phyloP scores from a whole-genome alignment of 345 rosid genomes.

The Mallotus nudiflorus region DNA sequence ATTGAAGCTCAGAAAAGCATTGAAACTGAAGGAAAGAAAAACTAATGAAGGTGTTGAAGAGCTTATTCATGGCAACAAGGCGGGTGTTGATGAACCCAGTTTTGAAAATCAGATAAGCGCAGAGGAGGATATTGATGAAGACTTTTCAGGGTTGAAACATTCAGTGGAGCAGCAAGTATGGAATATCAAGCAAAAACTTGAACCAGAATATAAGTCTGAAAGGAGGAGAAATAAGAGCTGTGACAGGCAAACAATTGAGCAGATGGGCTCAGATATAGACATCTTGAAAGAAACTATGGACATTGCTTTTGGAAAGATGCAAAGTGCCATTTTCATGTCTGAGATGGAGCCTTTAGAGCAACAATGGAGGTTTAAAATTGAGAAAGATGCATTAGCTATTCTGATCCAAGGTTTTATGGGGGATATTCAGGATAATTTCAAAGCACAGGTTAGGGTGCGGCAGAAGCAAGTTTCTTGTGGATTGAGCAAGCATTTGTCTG shows the following conservation, averaged over 20 bases:
- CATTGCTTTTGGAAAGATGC: slow-evolving; percentile 81
- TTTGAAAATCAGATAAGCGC: slow-evolving; percentile 21
- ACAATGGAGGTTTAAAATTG: slow-evolving; percentile 62
- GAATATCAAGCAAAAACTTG: slow-evolving; percentile 68
- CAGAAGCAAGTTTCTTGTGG: slow-evolving; percentile 33
- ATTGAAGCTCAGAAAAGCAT: slow-evolving; percentile 49
- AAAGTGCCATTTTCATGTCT: slow-evolving; percentile 56
- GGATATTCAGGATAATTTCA: slow-evolving; percentile 41
- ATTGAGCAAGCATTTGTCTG: slow-evolving; percentile 38
- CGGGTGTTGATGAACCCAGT: slow-evolving; percentile 24
- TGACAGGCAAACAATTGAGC: slow-evolving; percentile 52
- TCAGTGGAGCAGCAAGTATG: slow-evolving; percentile 69
- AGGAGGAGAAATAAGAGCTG: slow-evolving; percentile 31
- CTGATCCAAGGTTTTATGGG: slow-evolving; percentile 48
- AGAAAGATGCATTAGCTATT: slow-evolving; percentile 42
- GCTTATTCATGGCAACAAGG: slow-evolving; percentile 12
- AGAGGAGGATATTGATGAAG: slow-evolving; percentile 44
- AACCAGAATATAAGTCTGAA: slow-evolving; percentile 40
- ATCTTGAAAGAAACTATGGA: slow-evolving; percentile 71
- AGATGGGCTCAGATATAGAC: slow-evolving; percentile 61
- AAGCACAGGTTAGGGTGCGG: slow-evolving; percentile 30
- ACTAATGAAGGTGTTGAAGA: slow-evolving; percentile 32
- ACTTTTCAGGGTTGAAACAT: slow-evolving; percentile 57
- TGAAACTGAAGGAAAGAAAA: slow-evolving; percentile 51
- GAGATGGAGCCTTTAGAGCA: slow-evolving; percentile 66